A percentile compares a stretch with the other conserved stretches of the same genome.
Conservation (phyloP, 78 protist genomes). For the Isochrysis galbana region DNA sequence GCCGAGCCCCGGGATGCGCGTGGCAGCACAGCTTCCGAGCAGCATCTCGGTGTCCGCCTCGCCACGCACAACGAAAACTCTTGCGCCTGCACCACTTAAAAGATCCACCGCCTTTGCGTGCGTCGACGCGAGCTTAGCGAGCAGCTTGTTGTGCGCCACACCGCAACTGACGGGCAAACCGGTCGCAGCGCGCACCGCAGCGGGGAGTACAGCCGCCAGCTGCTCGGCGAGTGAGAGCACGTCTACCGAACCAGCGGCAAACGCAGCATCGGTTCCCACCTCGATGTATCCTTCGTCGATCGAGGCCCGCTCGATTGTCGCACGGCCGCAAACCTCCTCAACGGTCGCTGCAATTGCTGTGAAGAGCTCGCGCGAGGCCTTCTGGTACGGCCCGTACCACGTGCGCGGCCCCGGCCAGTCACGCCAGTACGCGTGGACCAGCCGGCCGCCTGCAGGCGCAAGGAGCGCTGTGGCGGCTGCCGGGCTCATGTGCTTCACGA, state of each 20-base stretch:
- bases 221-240: neutral
- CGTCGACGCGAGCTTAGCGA: neutral
- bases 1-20: neutral
- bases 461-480: neutral
- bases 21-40: neutral
- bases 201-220: neutral
- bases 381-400: neutral
- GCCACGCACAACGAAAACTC: neutral
- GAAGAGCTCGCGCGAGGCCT: neutral
- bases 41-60: neutral
- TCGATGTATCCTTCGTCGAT: constrained; percentile 18
- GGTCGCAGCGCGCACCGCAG: neutral
- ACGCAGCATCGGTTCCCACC: neutral
- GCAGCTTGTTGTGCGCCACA: neutral
- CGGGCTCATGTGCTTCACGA: neutral
- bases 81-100: too few relatives aligned
- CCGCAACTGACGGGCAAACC: neutral
- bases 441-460: neutral
- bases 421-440: constrained; percentile 16
- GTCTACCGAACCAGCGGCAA: neutral
- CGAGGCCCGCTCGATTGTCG: neutral
- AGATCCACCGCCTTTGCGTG: neutral
- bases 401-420: constrained; percentile 24
- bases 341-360: neutral
- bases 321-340: neutral